Base-by-base conservation (phyloP, 2,329 filamentous ascomycete species). In the Fusarium kyushuense region DNA sequence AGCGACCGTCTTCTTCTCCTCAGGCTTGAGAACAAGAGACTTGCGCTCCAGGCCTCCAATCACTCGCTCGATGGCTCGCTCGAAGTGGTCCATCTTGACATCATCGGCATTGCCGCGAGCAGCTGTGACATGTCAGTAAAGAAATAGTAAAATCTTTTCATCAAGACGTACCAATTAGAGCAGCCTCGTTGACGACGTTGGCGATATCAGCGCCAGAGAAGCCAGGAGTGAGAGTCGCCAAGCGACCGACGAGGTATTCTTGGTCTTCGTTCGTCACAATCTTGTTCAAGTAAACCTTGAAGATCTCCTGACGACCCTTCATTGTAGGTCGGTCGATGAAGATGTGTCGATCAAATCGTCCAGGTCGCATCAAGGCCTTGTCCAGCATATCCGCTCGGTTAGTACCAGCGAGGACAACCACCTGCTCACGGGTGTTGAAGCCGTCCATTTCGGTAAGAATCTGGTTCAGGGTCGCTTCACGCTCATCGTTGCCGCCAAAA, bases 371-470 rank as follows among this genome's bases (percentile, higher is more conserved):
- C 71, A 99, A 84, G 10, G 96, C 96, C 83, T 96, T 94, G 79
- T 99, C 96, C 41, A 99, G 87, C 47, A 98, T 89, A 78, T 99
- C 96, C 13, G 94, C 92, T 81, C 96, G 88, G 82, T 99, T 99
- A 57, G 96, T 99, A 82, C 96, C 96, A 48, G 96, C 96, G 65
- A 99, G 87, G 32, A 99, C 96, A 54, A 99, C 95, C 41, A 99
- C 92, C 81, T 98, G 95, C 76, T 98, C 95, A 3, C 91, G 89
- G 10, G 95, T 98, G 81, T 97, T 97, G 89, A 98, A 98, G 60
- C 95, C 96, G 78, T 99, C 96, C 96, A 99, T 99, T 79, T 99
- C 96, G 1, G 96, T 99, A 54, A 99, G 84, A 65, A 99, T 98
- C 82, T 99, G 96, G 81, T 99, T 99, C 29, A 99, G 89, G 0